Base-by-base conservation (phyloP, 352 stramenopile genomes). In the Phytophthora ohioensis region DNA sequence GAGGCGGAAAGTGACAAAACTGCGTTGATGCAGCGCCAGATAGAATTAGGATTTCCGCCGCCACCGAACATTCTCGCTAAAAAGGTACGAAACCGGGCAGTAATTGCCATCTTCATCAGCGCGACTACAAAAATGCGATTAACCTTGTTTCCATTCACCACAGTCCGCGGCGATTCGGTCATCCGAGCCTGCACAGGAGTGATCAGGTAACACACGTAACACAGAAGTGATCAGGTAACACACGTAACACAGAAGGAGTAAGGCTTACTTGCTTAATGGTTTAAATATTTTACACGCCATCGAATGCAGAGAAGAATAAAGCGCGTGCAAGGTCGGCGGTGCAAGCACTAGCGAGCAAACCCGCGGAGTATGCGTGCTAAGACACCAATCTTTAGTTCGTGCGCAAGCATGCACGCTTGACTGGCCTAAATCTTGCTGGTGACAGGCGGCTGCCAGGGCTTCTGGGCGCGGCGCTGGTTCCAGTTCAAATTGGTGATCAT, bases 401-500 rank as follows among this genome's bases (percentile, higher is more conserved):
- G 52, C 46, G 56, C 39, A 46, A 67, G 35, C 39, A 52, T 36
- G 43, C 21, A 48, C 49, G 39, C 38, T 49, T 39, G 27, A 4
- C 8, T 52, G 21, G 42, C 11, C 47, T 78, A 80, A 38, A 78
- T 78, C 38, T 80, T 80, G 64, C 73, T 73, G 11, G 60, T 58
- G 36, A 58, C 73, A 54, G 74, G 57, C 31, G 79, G 59, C 13
- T 83, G 63, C 85, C 87, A 96, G 3, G 90, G 90, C 66, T 96
- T 96, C 57, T 94, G 87, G 15, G 82, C 81, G 21, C 87, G 85
- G 35, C 85, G 89, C 69, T 94, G 88, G 77, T 98, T 98, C 92
- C 92, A 98, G 74, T 97, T 95, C n/a, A 98, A 82, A 62, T 96
- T 96, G 12, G 88, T 91, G 69, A 97, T 97, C 82, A 98, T 96